Base-by-base conservation (phyloP, 2,329 filamentous ascomycete genomes). In the Talaromyces marneffei region DNA sequence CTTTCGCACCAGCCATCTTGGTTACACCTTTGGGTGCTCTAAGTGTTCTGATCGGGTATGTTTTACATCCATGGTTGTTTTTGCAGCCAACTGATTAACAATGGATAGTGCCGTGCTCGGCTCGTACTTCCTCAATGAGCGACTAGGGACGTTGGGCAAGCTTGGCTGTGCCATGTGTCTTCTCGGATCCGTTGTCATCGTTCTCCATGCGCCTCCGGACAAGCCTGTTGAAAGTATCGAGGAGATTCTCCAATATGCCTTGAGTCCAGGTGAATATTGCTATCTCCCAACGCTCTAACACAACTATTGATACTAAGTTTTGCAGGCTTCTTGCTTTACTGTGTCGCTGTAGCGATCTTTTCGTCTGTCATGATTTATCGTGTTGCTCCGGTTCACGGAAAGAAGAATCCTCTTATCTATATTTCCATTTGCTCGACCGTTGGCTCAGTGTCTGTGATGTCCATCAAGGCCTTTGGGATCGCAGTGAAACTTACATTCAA, bases 401-500 rank as follows among this genome's bases (percentile, higher is more conserved):
- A 91, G 82, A 92, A 90, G 78, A 99, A 97, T 74, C 93, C 94
- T 9, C 84, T 99, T 69, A 89, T 99, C 69, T 99, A 93, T 77
- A 87, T 99, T 67, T 97, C 92, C 68, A 97, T 99, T 69, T 99
- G 94, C 83, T 97, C 92, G 57, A 95, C 92, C 3, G 92, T 97
- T 65, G 94, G 94, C 69, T 96, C 92, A 57, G 89, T 99, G 64
- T 97, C 94, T 12, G 93, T 99, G 80, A 99, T 99, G 94, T 92
- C 94, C 33, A 90, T 97, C 77, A 99, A 99, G 81, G 94, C 94
- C 4, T 97, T 99, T 69, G 94, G 94, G 62, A 97, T 97, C 74
- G 95, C 94, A 37, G 82, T 99, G 66, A 99, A 99, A 79, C 86
- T 99, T 71, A 97, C 93, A 0, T 85, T 99, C 67, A 87, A 84